These are phyloP conservation scores for Nothophytophthora sp. DNA, from an alignment of 352 stramenopile genomes.

Conservation along the genomic window DNA sequence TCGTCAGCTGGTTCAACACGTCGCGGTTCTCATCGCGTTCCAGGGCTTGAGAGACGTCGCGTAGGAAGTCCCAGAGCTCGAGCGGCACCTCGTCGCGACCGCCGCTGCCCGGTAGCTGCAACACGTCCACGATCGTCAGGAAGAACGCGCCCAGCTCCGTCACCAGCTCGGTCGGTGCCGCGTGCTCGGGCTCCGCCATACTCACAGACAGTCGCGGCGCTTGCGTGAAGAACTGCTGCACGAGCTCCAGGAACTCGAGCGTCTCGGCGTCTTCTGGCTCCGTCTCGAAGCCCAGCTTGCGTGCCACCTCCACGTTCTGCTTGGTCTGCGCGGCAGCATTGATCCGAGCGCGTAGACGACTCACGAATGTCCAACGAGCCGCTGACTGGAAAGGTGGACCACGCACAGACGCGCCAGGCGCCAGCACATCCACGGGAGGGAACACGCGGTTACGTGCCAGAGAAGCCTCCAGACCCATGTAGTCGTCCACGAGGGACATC, in stretches of 20 bases:
- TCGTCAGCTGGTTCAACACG: slow-evolving; percentile 53
- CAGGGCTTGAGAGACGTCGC: slow-evolving; percentile 30
- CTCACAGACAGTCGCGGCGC: slow-evolving; percentile 15
- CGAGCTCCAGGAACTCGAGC: slow-evolving; percentile 69
- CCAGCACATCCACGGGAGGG: slow-evolving; percentile 69
- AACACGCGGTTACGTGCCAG: slow-evolving; percentile 60
- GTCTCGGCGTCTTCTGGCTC: slow-evolving; percentile 72
- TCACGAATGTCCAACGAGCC: slow-evolving; percentile 68
- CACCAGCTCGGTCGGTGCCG: slow-evolving; percentile 25
- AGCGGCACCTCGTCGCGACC: slow-evolving; percentile 25
- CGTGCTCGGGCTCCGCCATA: slow-evolving; percentile 14
- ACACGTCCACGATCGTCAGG: slow-evolving; percentile 48
- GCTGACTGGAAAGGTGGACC: slow-evolving; percentile 79
- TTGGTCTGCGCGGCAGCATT: slow-evolving; percentile 61
- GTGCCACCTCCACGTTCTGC: slow-evolving; percentile 57
- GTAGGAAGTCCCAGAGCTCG: slow-evolving; percentile 53
- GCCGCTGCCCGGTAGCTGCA: slow-evolving; percentile 32
- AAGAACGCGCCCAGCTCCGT: slow-evolving; percentile 64
- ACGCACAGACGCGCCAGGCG: slow-evolving; percentile 61
- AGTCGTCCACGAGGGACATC: slow-evolving; percentile 75
- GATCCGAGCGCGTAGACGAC: slow-evolving; percentile 57
- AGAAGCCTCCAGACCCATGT: slow-evolving; percentile 47
- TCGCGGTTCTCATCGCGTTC: slow-evolving; percentile 40
- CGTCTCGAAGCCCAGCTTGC: slow-evolving; percentile 71
- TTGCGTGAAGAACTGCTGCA: slow-evolving; percentile 79